phyloP scores from a whole-genome alignment of 1,284 basidiomycete genomes.

The Sanghuangporus baumii region DNA sequence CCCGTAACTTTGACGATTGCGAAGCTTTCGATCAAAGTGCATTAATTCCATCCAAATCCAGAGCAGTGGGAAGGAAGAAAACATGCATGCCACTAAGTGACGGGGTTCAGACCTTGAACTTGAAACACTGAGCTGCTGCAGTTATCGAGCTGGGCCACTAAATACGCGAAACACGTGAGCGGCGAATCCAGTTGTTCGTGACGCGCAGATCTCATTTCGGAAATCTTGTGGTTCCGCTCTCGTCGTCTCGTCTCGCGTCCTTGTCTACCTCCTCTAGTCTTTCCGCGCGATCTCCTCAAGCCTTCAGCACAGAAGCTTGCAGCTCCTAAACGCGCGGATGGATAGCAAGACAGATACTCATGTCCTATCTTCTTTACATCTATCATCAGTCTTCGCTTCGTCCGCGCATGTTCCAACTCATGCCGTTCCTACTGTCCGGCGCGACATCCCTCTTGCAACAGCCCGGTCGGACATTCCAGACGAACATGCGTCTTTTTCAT shows the following conservation, averaged over 20 bases:
- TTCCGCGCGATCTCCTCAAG: not conserved
- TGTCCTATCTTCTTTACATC: slow-evolving; percentile 54
- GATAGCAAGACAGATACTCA: slow-evolving; percentile 32
- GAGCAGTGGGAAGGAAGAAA: too few species aligned
- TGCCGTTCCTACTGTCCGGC: slow-evolving; percentile 51
- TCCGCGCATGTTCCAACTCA: slow-evolving; percentile 46
- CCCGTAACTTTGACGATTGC: not conserved
- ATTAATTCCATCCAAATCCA: too few species aligned
- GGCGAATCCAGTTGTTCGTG: not conserved
- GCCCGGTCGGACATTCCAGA: slow-evolving; percentile 47
- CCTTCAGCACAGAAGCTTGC: not conserved
- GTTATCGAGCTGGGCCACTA: not conserved
- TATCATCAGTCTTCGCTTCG: slow-evolving; percentile 54
- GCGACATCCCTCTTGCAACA: slow-evolving; percentile 42
- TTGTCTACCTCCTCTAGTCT: not conserved
- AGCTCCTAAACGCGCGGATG: not conserved
- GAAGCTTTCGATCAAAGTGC: too few species aligned
- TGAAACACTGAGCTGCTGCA: not conserved
- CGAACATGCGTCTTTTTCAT: slow-evolving; percentile 72
- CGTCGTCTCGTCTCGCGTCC: not conserved
- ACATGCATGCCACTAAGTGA: not conserved
- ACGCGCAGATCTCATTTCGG: not conserved
- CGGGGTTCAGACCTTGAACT: not conserved
- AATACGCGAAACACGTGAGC: not conserved
- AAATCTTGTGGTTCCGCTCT: not conserved